phyloP scores from a whole-genome alignment of 176 grass and related monocot species.

The Areca catechu region DNA sequence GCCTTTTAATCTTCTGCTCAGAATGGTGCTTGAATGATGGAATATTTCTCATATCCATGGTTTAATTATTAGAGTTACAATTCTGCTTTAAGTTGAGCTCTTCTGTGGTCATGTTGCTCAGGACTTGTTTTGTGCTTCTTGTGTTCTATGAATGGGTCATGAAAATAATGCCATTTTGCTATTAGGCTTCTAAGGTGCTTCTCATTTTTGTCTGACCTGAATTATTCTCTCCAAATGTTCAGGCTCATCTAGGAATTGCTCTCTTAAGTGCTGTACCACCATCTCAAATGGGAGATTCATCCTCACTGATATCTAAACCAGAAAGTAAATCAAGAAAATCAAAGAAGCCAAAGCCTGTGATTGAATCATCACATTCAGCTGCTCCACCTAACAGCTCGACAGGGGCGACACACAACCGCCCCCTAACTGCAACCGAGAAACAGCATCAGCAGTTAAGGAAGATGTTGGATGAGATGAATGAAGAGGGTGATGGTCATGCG shows the following conservation, averaged over 20 bases:
- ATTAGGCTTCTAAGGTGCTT: neutral
- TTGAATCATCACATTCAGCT: slow-evolving; percentile 42
- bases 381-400: slow-evolving; percentile 24
- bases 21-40: too few species aligned
- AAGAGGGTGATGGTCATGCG: slow-evolving; percentile 62
- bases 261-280: slow-evolving; percentile 73
- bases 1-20: too few species aligned
- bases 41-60: too few species aligned
- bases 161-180: neutral
- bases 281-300: slow-evolving; percentile 42
- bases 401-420: slow-evolving; percentile 37
- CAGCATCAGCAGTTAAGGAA: slow-evolving; percentile 79
- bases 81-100: too few species aligned
- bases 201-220: slow-evolving; percentile 7
- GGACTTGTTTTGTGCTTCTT: too few species aligned
- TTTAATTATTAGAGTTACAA: too few species aligned
- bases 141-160: too few species aligned
- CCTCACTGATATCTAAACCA: slow-evolving; percentile 51
- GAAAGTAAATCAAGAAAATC: slow-evolving; percentile 62
- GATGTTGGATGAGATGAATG: slow-evolving; percentile 96
- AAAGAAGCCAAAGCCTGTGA: slow-evolving; percentile 50
- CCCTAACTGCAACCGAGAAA: slow-evolving; percentile 64
- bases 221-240: slow-evolving; percentile 13
- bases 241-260: slow-evolving; percentile 95
- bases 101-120: too few species aligned